Base-by-base conservation (phyloP, 768 basidiomycete species). In the Lactarius hengduanensis region DNA sequence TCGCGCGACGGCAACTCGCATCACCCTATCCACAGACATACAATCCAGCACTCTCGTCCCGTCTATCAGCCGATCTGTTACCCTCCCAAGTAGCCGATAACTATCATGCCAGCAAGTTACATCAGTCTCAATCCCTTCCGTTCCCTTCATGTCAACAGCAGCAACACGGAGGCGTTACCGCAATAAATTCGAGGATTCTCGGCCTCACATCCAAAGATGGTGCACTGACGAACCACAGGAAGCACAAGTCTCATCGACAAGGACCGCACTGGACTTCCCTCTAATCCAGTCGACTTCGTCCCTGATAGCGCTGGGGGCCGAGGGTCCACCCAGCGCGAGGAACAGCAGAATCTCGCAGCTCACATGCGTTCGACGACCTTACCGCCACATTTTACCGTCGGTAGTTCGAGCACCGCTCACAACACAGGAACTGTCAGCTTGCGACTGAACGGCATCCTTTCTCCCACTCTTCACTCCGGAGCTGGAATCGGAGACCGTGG, bases 321-420 rank as follows among this genome's bases (percentile, higher is more conserved):
- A 26, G 57, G 41, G 16, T 45, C 53, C 20, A 40, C 20, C 20
- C 64, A 66, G 54, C 62, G 30, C 57, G 57, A 69, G n/a, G 70
- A 69, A 11, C 70, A 70, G 41, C 57, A 59, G 50, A 69, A 69
- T 30, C 61, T 63, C 15, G 69, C 67, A 7, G 62, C 45, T 26
- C 70, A 71, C 38, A 69, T 70, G 62, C 70, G 70, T 38, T 71
- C 70, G 15, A 69, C 70, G 10, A 71, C 70, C 8, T 54, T 71
- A 34, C 70, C 70, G 28, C 65, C 70, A 13, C 70, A 71, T 26
- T 67, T 69, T 34, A 71, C 64, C 26, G 65, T 63, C n/a, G 58
- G 65, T 28, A 59, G 59, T 50, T 47, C 62, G 20, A 62, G 28
- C 30, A 41, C 58, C 22, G 13, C 45, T 45, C 67, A 55, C 58